Evolutionary conservation across 805 yeast species (phyloP).

Genomic region (Metschnikowia kunwiensis): DNA sequence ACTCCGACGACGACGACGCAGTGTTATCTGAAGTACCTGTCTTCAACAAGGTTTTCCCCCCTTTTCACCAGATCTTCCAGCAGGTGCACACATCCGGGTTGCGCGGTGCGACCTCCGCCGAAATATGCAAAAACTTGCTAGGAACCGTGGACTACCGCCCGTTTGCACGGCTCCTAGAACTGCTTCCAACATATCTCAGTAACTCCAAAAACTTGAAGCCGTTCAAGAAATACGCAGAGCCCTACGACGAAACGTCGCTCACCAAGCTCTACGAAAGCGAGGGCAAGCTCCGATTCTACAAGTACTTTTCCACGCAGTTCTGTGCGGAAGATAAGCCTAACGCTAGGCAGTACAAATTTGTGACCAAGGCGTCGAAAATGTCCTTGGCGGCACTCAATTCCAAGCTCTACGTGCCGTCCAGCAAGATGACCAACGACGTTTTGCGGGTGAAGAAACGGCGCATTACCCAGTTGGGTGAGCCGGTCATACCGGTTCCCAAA

Average conservation of each 20-base stretch:
- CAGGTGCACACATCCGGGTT: slow-evolving; percentile 38
- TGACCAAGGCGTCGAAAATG: slow-evolving; percentile 9
- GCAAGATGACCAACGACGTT: slow-evolving; percentile 26
- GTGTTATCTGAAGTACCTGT: slow-evolving; percentile 23
- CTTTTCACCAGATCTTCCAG: slow-evolving; percentile 61
- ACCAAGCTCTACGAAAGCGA: slow-evolving; percentile 67
- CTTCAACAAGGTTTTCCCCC: slow-evolving; percentile 57
- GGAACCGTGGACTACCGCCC: slow-evolving; percentile 57
- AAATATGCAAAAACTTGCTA: slow-evolving; percentile 44
- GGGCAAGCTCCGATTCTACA: slow-evolving; percentile 69
- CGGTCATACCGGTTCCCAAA: not conserved
- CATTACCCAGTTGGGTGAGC: slow-evolving; percentile 3
- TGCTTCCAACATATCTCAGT: slow-evolving; percentile 38
- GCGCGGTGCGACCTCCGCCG: slow-evolving; percentile 60
- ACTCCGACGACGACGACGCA: slow-evolving; percentile 20
- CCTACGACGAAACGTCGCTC: slow-evolving; percentile 33
- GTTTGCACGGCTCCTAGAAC: slow-evolving; percentile 49
- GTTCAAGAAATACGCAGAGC: slow-evolving; percentile 26
- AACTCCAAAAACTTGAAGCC: slow-evolving; percentile 29
- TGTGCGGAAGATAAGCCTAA: slow-evolving; percentile 15
- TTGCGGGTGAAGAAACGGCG: slow-evolving; percentile 16
- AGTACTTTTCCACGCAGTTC: slow-evolving; percentile 41
- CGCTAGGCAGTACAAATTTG: slow-evolving; percentile 10
- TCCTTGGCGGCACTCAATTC: slow-evolving; percentile 18
- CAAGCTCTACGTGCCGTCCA: slow-evolving; percentile 20